Base-by-base conservation (phyloP, 441 rosid genomes). In the Syzygium malaccense region DNA sequence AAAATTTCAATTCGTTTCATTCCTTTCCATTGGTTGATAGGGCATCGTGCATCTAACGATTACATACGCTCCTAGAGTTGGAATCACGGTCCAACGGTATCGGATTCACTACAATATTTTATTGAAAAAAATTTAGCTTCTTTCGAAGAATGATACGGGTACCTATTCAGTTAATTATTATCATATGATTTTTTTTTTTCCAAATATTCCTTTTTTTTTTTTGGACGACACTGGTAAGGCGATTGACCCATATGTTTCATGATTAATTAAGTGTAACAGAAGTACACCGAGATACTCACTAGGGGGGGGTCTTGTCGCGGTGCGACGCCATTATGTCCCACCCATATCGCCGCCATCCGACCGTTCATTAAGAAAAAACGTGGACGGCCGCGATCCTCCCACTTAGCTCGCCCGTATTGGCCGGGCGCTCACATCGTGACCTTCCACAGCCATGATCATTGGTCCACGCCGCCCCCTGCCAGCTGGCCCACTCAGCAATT, bases 1-100 rank as follows among this genome's bases (percentile, higher is more conserved):
- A 37, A 71, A 11, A 5, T n/a, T 62, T 37, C 0, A 37, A 41
- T 2, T 20, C 4, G 0, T 10, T 11, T 0, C 8, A 0, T 11
- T 37, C 45, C 28, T 71, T 37, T 19, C 14, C 14, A 10, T 12
- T 20, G 8, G 48, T 19, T 10, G 9, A 9, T 45, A 0, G 4
- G 4, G 20, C 26, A 68, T 33, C 28, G 0, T 68, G 12, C 8
- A 37, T 20, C 33, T 37, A 14, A 71, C 11, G 49, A 19, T 33
- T 41, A 1, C 7, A 66, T 66, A 8, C 1, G 0, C 11, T 37
- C 7, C 3, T 71, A 10, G 15, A 33, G 15, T 1, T 37, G 4
- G 49, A 71, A 71, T 71, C 28, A 37, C 48, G 48, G 4, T 37
- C 37, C 49, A 37, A 37, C 26, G 28, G 48, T 45, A 71, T 37